These are phyloP conservation scores for Cercophora scortea DNA, from an alignment of 495 filamentous ascomycete genomes.

Conservation along the genomic window DNA sequence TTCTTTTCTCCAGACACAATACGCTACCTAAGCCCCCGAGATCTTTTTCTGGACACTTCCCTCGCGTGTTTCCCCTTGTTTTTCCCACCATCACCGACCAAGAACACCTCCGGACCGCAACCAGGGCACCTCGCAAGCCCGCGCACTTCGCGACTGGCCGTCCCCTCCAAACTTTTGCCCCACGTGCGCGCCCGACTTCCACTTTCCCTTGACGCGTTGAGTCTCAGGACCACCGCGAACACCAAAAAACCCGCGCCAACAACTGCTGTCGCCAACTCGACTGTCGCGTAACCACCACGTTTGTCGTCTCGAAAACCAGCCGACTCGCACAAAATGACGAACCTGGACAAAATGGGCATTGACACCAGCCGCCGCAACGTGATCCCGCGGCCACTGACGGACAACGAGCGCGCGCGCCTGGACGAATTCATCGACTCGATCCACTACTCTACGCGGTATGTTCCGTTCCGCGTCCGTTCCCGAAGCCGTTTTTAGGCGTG, in stretches of 20 bases:
- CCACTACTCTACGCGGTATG: constrained; percentile 89
- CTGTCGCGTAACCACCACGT: background rate
- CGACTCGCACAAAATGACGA: constrained; percentile 11
- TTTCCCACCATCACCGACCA: background rate
- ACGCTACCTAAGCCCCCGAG: too few species aligned
- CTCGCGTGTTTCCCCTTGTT: too few species aligned
- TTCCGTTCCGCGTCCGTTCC: background rate
- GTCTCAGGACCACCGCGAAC: background rate
- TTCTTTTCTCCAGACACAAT: too few species aligned
- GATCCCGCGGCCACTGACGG: constrained; percentile 69
- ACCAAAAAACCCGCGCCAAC: background rate
- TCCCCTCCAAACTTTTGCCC: constrained; percentile 1
- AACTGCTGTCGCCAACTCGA: background rate
- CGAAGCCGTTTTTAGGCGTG: background rate
- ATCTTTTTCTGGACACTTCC: too few species aligned
- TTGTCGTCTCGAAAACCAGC: background rate
- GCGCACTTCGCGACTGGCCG: background rate
- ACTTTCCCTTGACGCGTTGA: background rate
- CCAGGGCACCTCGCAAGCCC: background rate
- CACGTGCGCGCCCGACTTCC: background rate
- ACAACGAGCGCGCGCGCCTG: constrained; percentile 69
- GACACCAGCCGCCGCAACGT: constrained; percentile 78
- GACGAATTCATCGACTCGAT: constrained; percentile 89
- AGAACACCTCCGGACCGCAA: background rate
- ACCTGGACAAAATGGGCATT: constrained; percentile 48